Base-by-base conservation (phyloP, 495 filamentous ascomycete species). In the Aspergillus cavernicola region DNA sequence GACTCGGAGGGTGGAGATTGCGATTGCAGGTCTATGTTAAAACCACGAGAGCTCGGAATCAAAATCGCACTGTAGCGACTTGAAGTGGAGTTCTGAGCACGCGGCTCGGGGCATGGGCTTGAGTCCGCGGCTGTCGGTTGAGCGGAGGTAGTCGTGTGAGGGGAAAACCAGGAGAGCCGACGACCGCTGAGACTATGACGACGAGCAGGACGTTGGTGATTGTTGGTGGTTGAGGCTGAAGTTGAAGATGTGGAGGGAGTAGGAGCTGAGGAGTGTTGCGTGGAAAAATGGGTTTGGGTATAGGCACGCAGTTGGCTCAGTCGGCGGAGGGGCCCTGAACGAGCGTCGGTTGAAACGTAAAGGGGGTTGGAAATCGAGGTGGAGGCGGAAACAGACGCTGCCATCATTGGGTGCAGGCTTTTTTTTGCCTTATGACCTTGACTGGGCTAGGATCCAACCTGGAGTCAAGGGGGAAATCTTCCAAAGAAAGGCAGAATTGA, bases 271-370 rank as follows among this genome's bases (percentile, higher is more conserved):
- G 75, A 74, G 33, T 80, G 77, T 31, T 46, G 58, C 47, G 56
- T 38, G 57, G 82, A 72, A 40, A 84, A 72, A 72, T 84, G 80
- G 59, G 74, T 83, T 58, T 85, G 82, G 3, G 85, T 86, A 70
- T 88, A 86, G 68, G 75, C 84, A 53, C 86, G 81, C 47, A 95
- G 76, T 70, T 89, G 87, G 56, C 80, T 87, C 50, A 95, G 73
- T 28, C 86, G 85, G 23, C 87, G 79, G 56, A 91, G 75, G 31
- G 87, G 75, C 52, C 82, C 80, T 19, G 80, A 71, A 33, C 85
- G 77, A 64, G 56, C 47, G 36, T 73, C 68, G 50, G 72, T 51
- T 50, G 60, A 47, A 36, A 42, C 22, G 13, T 42, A 45, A 56
- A 57, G 45, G 53, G 42, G 38, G 56, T 63, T 44, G 39, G 68